Base-by-base conservation (phyloP, 768 basidiomycete species). In the Tulasnella sp. region DNA sequence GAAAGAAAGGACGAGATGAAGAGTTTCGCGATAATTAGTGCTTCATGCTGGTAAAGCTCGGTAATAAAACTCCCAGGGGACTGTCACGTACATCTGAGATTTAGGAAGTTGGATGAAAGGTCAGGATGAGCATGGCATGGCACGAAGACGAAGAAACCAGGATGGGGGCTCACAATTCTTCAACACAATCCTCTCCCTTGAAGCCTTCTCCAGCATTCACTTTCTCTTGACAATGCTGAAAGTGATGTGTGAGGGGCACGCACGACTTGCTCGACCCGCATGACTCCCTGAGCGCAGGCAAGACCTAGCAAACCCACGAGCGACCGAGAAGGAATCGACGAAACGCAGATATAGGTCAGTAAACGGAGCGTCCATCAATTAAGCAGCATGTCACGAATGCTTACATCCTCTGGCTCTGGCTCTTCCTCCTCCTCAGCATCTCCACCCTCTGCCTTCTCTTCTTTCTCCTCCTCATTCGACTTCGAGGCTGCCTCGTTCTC, bases 181-280 rank as follows among this genome's bases (percentile, higher is more conserved):
- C 88, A 38, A 92, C 85, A 68, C 91, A 94, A 69, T 93, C 91
- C 76, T 94, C 92, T 63, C 82, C 82, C 69, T 88, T 84, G 80
- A 79, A 90, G 41, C 90, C 92, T 66, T 92, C 68, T 25, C 92
- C 92, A 29, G 75, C 76, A 60, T 81, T 72, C 49, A 96, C 83
- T 73, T 90, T 92, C 71, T 92, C 87, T 69, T 87, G 80, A 71
- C 92, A 94, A 68, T 92, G 87, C 60, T 85, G 79, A 71, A 93
- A 94, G 74, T 94, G 92, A 67, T 85, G 81, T 41, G 83, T 75
- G 58, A 83, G 70, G 38, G 80, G 71, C 41, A 78, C 79, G 64
- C 92, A 93, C 63, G 83, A 80, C 2, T 77, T 65, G 30, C 80
- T 73, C 62, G 77, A 70, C 67, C 84, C 76, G 72, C 87, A 91